phyloP scores from a whole-genome alignment of 129 eudicot species.

The Erigeron canadensis region DNA sequence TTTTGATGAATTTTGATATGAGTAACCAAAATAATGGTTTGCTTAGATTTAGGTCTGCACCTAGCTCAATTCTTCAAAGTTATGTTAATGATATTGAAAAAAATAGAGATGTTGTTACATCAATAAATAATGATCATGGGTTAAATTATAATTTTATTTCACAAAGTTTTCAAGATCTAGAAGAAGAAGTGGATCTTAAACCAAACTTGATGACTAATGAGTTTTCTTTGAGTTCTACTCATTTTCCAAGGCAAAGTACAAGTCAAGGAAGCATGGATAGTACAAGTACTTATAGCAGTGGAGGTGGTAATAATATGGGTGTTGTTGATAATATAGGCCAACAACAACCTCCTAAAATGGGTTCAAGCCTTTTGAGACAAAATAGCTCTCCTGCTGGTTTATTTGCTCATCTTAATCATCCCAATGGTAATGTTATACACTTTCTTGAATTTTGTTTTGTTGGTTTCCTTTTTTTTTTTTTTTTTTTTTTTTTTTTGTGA shows the following conservation, averaged over 20 bases:
- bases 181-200: conserved; percentile 41
- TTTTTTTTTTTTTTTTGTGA: not conserved
- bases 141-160: conserved; percentile 29
- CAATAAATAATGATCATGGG: conserved; percentile 15
- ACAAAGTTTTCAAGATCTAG: conserved; percentile 33
- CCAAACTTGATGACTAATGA: conserved; percentile 33
- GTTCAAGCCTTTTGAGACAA: conserved; percentile 63
- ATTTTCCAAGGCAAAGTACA: conserved; percentile 50
- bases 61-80: conserved; percentile 50
- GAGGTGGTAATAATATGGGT: conserved; percentile 29
- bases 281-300: conserved; percentile 22
- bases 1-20: conserved; percentile 39
- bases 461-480: not conserved
- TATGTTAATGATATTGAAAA: conserved; percentile 36
- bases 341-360: conserved; percentile 34
- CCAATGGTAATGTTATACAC: conserved; percentile 53
- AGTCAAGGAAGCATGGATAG: conserved; percentile 33
- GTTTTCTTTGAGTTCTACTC: conserved; percentile 43
- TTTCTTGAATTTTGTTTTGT: conserved; percentile 24
- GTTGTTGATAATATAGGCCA: conserved; percentile 27
- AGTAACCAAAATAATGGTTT: conserved; percentile 49
- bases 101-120: conserved; percentile 21
- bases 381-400: conserved; percentile 94
- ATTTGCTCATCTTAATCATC: conserved; percentile 47
- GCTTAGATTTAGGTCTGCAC: conserved; percentile 68